Percentiles rank a stretch among this genome's conserved stretches.
phyloP scores from a whole-genome alignment of 371 early-diverging fungal species.

The Circinella minor region DNA sequence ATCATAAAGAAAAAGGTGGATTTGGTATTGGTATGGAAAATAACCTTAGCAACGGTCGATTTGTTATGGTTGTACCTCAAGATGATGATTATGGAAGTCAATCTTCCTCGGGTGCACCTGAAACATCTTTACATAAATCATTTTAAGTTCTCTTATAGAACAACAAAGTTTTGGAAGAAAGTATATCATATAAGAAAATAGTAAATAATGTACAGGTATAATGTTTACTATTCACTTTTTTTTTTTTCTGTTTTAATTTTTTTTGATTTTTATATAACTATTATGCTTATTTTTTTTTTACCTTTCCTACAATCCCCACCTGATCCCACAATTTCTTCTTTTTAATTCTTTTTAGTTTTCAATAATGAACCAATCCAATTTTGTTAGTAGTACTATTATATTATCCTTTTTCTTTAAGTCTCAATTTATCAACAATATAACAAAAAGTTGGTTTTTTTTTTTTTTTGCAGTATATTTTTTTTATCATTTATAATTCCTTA shows the following conservation, averaged over 20 bases:
- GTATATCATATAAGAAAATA: background rate
- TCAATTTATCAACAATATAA: no score
- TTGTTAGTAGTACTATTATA: no score
- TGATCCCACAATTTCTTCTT: no score
- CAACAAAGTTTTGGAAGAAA: background rate
- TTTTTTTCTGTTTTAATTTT: background rate
- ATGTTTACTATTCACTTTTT: background rate
- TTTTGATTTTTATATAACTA: background rate
- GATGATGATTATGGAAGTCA: slow-evolving; percentile 20
- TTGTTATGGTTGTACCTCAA: slow-evolving; percentile 16
- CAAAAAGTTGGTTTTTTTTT: no score
- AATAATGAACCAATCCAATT: no score
- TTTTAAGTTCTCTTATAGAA: background rate
- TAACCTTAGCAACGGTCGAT: slow-evolving; percentile 19
- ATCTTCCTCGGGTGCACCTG: background rate
- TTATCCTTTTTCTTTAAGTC: no score
- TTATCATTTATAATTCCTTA: no score
- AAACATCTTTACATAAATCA: background rate
- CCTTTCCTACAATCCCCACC: no score
- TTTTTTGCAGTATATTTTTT: no score
- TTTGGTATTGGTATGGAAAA: slow-evolving; percentile 15
- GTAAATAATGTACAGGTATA: background rate
- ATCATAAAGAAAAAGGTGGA: slow-evolving; percentile 13
- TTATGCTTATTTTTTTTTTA: no score
- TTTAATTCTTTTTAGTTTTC: no score